phyloP scores from a whole-genome alignment of 192 early-diverging fungal genomes.

The Powellomyces hirtus region DNA sequence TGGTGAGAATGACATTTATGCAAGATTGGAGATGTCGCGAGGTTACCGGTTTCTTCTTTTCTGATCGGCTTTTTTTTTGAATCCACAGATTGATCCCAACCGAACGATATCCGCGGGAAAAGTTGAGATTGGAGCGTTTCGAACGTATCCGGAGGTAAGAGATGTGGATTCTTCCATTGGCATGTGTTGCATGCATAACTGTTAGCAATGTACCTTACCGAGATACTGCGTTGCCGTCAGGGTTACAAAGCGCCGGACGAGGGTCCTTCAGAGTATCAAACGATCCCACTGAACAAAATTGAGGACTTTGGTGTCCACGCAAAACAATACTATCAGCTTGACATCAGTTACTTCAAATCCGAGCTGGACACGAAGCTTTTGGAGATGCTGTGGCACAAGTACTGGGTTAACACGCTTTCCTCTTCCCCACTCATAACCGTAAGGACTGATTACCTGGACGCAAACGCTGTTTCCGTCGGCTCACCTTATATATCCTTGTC shows the following conservation, averaged over 20 bases:
- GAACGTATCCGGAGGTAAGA: constrained; percentile 86
- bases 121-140: constrained; percentile 97
- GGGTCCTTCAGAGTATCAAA: constrained; percentile 77
- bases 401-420: constrained; percentile 95
- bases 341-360: constrained; percentile 92
- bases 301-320: constrained; percentile 98
- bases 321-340: constrained; percentile 86
- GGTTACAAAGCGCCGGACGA: constrained; percentile 77
- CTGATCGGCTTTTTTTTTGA: not conserved
- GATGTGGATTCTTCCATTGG: not conserved
- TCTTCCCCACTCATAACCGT: constrained; percentile 86
- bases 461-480: not conserved
- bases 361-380: constrained; percentile 79
- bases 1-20: constrained; percentile 51
- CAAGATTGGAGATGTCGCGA: too few relatives aligned
- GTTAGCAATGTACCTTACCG: too few relatives aligned
- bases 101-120: constrained; percentile 95
- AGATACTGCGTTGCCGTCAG: constrained; percentile 34
- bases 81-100: constrained; percentile 95
- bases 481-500: not conserved
- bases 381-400: constrained; percentile 95
- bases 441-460: constrained; percentile 19
- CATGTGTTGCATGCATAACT: too few relatives aligned
- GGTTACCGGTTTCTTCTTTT: not conserved
- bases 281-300: constrained; percentile 91